Base-by-base conservation (phyloP, 2,329 filamentous ascomycete genomes). In the Ceratocystis diversiconidia region DNA sequence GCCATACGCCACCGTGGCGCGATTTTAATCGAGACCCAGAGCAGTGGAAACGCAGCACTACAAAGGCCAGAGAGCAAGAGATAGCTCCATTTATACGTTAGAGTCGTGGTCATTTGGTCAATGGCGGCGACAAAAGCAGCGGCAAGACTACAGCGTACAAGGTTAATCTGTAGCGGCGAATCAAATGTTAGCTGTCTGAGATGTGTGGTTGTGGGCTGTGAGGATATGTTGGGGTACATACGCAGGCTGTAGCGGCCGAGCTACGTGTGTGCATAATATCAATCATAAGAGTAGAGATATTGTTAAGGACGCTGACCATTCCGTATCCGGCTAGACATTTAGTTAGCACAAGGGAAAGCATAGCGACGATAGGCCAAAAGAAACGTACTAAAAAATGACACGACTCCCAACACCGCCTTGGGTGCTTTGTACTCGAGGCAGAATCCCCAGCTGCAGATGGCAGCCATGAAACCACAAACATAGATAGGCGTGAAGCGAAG, bases 281-380 rank as follows among this genome's bases (percentile, higher is more conserved):
- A 60, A 74, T 72, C 69, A 73, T 71, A 17, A 74, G 64, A 1
- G 72, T 74, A 69, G 72, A 72, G 0, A 72, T 74, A 0, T 71
- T 70, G 65, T 73, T 74, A 2, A 74, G 70, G 2, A 74, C 71
- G 10, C 71, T 66, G 7, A 74, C 73, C 0, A 71, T 72, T 0
- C 70, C 71, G 62, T 70, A 73, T 19, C 72, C 72, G 57, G 72
- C 71, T 71, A 41, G 48, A 5, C 17, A 3, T 5, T 22, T 3
- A n/a, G 5, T 46, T 65, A 66, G 36, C 15, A 8, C 3, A 62
- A 30, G 41, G 15, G 5, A 19, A 50, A 22, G 5, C 5, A 3
- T 12, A 44, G 1, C 12, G 64, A n/a, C 32, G 17, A 50, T 10
- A 25, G n/a, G 30, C 6, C n/a, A 57, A 15, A 17, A 19, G 60